phyloP scores from a whole-genome alignment of 1,139 yeast species.

The Waltiozyma sp. region DNA sequence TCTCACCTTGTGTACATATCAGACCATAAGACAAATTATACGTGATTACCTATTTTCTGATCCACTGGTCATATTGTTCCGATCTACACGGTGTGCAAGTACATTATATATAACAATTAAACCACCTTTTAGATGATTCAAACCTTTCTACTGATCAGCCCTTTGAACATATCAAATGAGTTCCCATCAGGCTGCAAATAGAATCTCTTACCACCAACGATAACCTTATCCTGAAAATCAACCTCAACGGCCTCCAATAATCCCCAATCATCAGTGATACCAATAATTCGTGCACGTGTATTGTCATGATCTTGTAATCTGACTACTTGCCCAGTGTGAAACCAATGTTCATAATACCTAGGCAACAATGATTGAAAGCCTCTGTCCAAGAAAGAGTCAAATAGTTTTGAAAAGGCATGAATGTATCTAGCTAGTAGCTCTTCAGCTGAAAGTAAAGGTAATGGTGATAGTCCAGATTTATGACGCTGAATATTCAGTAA shows the following conservation, averaged over 20 bases:
- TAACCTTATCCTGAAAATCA: conserved; percentile 28
- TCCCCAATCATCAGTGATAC: conserved; percentile 81
- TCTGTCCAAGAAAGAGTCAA: conserved; percentile 42
- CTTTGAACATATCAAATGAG: conserved; percentile 18
- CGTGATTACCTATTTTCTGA: too few species aligned
- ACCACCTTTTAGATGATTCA: too few species aligned
- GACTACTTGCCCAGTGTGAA: conserved; percentile 62
- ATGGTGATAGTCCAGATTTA: conserved; percentile 24
- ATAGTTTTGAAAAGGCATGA: conserved; percentile 51
- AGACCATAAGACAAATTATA: too few species aligned
- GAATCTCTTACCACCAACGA: conserved; percentile 38
- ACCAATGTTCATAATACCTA: conserved; percentile 74
- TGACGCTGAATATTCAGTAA: conserved; percentile 44
- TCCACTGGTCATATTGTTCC: too few species aligned
- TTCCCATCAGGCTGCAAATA: conserved; percentile 72
- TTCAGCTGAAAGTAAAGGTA: conserved; percentile 52
- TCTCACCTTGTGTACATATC: too few species aligned
- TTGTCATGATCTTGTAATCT: conserved; percentile 36
- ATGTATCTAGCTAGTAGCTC: conserved; percentile 58
- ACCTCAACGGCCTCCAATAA: conserved; percentile 66
- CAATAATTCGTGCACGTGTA: conserved; percentile 54
- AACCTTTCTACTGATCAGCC: neutral
- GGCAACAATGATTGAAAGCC: conserved; percentile 68
- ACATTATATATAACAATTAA: too few species aligned
- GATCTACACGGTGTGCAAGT: too few species aligned